Percentiles rank a stretch among this genome's conserved stretches.
phyloP scores from a whole-genome alignment of 352 stramenopile species.

The Plasmopara halstedii region DNA sequence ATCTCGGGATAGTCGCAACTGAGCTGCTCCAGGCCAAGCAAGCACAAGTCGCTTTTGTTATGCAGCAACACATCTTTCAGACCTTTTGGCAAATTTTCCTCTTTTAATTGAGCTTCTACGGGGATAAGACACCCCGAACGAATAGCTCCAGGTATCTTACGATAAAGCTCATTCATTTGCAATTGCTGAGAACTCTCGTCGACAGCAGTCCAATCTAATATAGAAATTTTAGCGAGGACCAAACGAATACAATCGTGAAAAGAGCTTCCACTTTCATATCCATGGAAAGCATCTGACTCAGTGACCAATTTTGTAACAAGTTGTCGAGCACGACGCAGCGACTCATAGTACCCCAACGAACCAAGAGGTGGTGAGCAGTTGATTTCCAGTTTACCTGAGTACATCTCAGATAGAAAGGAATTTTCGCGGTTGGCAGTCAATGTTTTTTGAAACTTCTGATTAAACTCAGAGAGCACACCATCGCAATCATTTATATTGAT shows the following conservation, averaged over 20 bases:
- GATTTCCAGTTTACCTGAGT: conserved; percentile 42
- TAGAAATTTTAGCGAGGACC: conserved; percentile 65
- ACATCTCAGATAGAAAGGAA: conserved; percentile 64
- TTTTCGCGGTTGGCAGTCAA: conserved; percentile 40
- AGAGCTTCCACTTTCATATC: conserved; percentile 34
- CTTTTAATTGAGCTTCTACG: conserved; percentile 8
- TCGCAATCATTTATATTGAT: conserved; percentile 60
- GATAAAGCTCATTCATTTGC: conserved; percentile 22
- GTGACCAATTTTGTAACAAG: conserved; percentile 28
- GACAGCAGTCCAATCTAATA: conserved; percentile 68
- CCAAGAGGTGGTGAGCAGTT: conserved; percentile 67
- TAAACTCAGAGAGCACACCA: conserved; percentile 43
- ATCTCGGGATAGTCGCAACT: conserved; percentile 16
- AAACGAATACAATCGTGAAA: conserved; percentile 69
- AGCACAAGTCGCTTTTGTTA: neutral
- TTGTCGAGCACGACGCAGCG: conserved; percentile 31
- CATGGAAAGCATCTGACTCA: conserved; percentile 10
- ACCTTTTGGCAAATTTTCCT: conserved; percentile 4
- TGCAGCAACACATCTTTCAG: conserved; percentile 14
- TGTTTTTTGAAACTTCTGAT: conserved; percentile 36
- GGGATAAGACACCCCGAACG: conserved; percentile 24
- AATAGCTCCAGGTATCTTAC: conserved; percentile 21
- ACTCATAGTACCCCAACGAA: conserved; percentile 56
- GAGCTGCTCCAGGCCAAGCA: conserved; percentile 11
- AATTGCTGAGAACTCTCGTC: conserved; percentile 39